A percentile compares a stretch with the other conserved stretches of the same genome.
Evolutionary conservation across 768 basidiomycete species (phyloP).

Genomic region (Leccinellum albellum): DNA sequence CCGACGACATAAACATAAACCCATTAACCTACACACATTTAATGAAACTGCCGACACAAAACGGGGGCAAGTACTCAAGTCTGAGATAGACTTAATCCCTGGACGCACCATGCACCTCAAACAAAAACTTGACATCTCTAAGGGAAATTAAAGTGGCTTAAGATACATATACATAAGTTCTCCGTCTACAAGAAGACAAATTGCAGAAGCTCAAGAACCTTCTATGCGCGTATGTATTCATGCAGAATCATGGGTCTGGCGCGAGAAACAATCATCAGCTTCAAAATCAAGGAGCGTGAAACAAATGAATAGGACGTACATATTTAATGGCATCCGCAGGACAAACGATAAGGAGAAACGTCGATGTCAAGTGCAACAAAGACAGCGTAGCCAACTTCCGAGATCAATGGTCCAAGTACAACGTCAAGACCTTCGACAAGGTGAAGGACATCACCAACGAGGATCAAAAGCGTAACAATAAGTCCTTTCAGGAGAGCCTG

Average conservation of each 20-base stretch:
- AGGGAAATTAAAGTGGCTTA: neutral
- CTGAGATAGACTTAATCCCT: too few relatives aligned
- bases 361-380: conserved; percentile 22
- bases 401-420: conserved; percentile 20
- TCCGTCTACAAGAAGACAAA: neutral
- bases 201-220: neutral
- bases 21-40: too few relatives aligned
- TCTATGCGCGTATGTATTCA: neutral
- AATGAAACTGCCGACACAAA: too few relatives aligned
- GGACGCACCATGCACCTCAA: too few relatives aligned
- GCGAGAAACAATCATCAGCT: neutral
- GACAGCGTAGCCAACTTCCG: conserved; percentile 13
- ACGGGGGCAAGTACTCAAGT: too few relatives aligned
- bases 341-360: conserved; percentile 16
- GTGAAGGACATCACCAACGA: conserved; percentile 11
- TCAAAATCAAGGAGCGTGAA: neutral
- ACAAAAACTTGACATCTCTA: neutral
- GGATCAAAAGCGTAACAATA: conserved; percentile 7
- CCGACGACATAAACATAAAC: too few relatives aligned
- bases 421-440: conserved; percentile 25
- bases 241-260: neutral
- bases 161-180: neutral
- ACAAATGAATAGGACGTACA: neutral
- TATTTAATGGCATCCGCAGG: conserved; percentile 21
- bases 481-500: neutral